Conservation (phyloP, 2,329 filamentous ascomycete genomes). For the Truncatella angustata region DNA sequence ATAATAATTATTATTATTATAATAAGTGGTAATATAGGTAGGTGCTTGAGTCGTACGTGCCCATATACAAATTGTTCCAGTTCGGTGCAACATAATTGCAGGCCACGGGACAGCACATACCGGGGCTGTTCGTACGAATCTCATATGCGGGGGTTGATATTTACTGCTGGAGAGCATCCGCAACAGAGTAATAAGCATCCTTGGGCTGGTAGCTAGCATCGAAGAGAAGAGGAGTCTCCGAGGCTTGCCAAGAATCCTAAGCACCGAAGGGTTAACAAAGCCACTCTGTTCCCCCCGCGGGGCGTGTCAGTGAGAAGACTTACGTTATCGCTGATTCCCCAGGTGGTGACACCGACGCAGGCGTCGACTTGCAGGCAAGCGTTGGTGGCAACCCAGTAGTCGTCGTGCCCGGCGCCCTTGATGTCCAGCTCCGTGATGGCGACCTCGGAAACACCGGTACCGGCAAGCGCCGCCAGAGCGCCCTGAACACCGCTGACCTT, state of each 20-base stretch:
- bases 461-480: constrained; percentile 46
- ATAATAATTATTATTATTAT: too few relatives aligned
- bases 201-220: constrained; percentile 51
- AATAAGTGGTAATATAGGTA: too few relatives aligned
- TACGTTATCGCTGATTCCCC: constrained; percentile 50
- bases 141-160: not conserved
- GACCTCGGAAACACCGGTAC: constrained; percentile 45
- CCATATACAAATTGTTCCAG: too few relatives aligned
- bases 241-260: constrained; percentile 50
- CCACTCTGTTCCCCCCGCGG: too few relatives aligned
- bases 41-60: too few relatives aligned
- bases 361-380: constrained; percentile 57
- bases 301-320: too few relatives aligned
- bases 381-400: constrained; percentile 56
- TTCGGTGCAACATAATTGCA: too few relatives aligned
- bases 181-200: constrained; percentile 46
- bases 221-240: constrained; percentile 51
- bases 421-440: constrained; percentile 67
- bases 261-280: not conserved
- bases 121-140: too few relatives aligned
- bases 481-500: constrained; percentile 36
- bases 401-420: constrained; percentile 48
- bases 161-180: not conserved
- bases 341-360: constrained; percentile 66
- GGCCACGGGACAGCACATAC: too few relatives aligned